A percentile compares a stretch with the other conserved stretches of the same genome.
Conservation (phyloP, 768 basidiomycete species). For the Naganishia kalamii region DNA sequence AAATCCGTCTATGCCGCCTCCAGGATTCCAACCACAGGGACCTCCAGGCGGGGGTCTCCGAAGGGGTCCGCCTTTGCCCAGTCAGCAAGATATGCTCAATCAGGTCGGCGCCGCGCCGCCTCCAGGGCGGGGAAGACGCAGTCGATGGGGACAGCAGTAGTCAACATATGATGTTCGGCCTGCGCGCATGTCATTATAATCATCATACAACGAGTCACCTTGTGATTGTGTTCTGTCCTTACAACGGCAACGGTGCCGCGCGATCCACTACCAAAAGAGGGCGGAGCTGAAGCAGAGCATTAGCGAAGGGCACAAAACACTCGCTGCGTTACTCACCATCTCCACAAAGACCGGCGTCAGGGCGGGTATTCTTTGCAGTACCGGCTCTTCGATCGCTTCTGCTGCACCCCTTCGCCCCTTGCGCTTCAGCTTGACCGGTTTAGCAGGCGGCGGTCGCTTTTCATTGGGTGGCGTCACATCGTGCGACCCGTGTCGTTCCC, state of each 20-base stretch:
- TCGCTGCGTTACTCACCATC: slow-evolving; percentile 57
- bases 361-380: slow-evolving; percentile 68
- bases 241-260: background rate
- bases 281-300: background rate
- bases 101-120: slow-evolving; percentile 28
- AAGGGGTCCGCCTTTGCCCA: slow-evolving; percentile 48
- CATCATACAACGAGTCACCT: background rate
- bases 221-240: background rate
- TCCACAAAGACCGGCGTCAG: slow-evolving; percentile 85
- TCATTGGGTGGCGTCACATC: slow-evolving; percentile 1
- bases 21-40: background rate
- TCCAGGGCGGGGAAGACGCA: background rate
- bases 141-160: slow-evolving; percentile 7
- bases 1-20: slow-evolving; percentile 15
- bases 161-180: no score
- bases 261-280: slow-evolving; percentile 3
- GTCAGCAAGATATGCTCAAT: slow-evolving; percentile 54
- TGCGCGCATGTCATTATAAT: no score
- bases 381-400: slow-evolving; percentile 60
- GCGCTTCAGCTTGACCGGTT: background rate
- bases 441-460: slow-evolving; percentile 16
- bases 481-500: slow-evolving; percentile 8
- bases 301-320: no score
- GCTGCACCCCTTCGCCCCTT: slow-evolving; percentile 19
- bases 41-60: slow-evolving; percentile 17